Conservation (phyloP, 2,329 filamentous ascomycete species). For the Pyrenophora seminiperda region DNA sequence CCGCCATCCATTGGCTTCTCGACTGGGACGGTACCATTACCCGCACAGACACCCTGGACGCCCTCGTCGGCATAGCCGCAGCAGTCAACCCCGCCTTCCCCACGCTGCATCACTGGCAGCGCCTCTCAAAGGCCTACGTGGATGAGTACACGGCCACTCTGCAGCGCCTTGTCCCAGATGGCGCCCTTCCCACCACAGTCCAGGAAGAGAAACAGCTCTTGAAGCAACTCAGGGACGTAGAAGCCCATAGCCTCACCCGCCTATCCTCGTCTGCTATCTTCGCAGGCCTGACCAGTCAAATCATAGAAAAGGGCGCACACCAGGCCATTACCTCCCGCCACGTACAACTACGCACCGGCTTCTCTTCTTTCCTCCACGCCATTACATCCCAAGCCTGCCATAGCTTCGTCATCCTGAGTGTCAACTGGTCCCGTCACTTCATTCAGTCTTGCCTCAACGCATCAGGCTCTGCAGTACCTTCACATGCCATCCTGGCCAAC, state of each 20-base stretch:
- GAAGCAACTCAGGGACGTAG: constrained; percentile 44
- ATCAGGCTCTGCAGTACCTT: constrained; percentile 1
- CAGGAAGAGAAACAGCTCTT: constrained; percentile 48
- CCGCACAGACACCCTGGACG: constrained; percentile 51
- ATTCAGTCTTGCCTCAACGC: constrained; percentile 42
- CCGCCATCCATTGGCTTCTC: constrained; percentile 46
- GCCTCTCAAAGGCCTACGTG: constrained; percentile 49
- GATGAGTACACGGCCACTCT: constrained; percentile 47
- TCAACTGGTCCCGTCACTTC: constrained; percentile 55
- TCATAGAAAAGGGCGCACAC: constrained; percentile 35
- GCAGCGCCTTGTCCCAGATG: constrained; percentile 30
- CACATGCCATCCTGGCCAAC: constrained; percentile 23
- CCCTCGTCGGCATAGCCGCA: constrained; percentile 49
- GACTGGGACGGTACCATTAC: constrained; percentile 58
- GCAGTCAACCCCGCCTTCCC: constrained; percentile 29
- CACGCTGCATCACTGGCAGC: constrained; percentile 42
- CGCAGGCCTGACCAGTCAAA: constrained; percentile 38
- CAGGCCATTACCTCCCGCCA: constrained; percentile 37
- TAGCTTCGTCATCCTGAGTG: constrained; percentile 49
- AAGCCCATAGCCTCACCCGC: constrained; percentile 49
- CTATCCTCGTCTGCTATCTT: constrained; percentile 51
- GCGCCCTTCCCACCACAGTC: constrained; percentile 36
- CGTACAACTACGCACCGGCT: constrained; percentile 47
- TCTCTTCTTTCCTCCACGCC: constrained; percentile 38
- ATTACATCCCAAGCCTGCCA: constrained; percentile 16